A percentile compares a stretch with the other conserved stretches of the same genome.
Conservation (phyloP, 768 basidiomycete genomes). For the Clitopilus passeckerianus region DNA sequence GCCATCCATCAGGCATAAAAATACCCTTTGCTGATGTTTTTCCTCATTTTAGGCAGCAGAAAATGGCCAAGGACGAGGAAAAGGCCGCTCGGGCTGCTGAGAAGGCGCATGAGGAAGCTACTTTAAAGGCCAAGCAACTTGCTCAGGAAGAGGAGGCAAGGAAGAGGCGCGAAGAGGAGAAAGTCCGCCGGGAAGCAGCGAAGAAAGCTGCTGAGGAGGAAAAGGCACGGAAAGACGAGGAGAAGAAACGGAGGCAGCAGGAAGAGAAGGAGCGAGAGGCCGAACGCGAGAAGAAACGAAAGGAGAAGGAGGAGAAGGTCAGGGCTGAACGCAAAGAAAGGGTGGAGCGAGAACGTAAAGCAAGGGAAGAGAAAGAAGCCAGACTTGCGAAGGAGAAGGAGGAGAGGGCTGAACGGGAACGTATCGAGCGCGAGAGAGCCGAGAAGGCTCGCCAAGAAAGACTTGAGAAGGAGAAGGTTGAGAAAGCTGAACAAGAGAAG, state of each 20-base stretch:
- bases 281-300: slow-evolving; percentile 69
- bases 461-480: slow-evolving; percentile 33
- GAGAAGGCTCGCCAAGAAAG: slow-evolving; percentile 25
- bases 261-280: slow-evolving; percentile 80
- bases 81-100: slow-evolving; percentile 79
- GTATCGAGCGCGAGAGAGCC: slow-evolving; percentile 36
- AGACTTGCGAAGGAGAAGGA: slow-evolving; percentile 61
- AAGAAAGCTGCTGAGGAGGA: slow-evolving; percentile 82
- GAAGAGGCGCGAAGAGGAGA: slow-evolving; percentile 84
- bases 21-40: slow-evolving; percentile 6
- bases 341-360: slow-evolving; percentile 59
- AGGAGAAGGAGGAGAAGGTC: slow-evolving; percentile 68
- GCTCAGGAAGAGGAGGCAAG: slow-evolving; percentile 78
- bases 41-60: slow-evolving; percentile 65
- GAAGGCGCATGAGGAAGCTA: slow-evolving; percentile 82
- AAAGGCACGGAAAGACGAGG: slow-evolving; percentile 78
- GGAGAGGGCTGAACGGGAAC: slow-evolving; percentile 44
- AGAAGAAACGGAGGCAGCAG: slow-evolving; percentile 65
- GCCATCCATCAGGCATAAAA: slow-evolving; percentile 6
- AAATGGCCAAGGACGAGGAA: slow-evolving; percentile 90
- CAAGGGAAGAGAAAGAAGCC: slow-evolving; percentile 65
- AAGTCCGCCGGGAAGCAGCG: slow-evolving; percentile 67
- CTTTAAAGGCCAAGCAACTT: slow-evolving; percentile 66
- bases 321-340: slow-evolving; percentile 71
- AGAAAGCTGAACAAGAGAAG: slow-evolving; percentile 28